Evolutionary conservation across 108 stramenopile species (phyloP).

Genomic region (Pseudonitzschia pungens): DNA sequence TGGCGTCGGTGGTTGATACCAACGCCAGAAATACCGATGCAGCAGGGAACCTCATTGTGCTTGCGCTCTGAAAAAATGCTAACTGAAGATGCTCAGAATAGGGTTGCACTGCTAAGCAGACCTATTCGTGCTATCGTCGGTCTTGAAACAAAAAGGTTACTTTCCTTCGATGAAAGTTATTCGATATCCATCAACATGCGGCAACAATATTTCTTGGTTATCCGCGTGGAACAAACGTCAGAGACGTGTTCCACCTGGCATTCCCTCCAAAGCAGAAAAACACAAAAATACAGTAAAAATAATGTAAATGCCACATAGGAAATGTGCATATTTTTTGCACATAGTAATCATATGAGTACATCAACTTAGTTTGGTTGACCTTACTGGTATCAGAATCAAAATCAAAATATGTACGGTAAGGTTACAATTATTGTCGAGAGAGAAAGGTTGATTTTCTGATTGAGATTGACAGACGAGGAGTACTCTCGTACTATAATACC

Average conservation of each 20-base stretch:
- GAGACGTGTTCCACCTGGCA: neutral
- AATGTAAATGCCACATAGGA: too few species aligned
- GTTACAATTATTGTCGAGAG: too few species aligned
- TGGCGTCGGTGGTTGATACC: slow-evolving; percentile 4
- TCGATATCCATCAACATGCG: neutral
- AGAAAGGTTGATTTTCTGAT: too few species aligned
- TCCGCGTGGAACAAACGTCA: slow-evolving; percentile 3
- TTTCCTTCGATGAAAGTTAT: neutral
- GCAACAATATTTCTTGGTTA: neutral
- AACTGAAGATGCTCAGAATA: neutral
- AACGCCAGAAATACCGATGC: slow-evolving; percentile 23
- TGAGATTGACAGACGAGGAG: too few species aligned
- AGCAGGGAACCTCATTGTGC: slow-evolving; percentile 25
- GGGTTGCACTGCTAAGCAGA: neutral
- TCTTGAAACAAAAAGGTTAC: neutral
- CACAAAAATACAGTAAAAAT: neutral
- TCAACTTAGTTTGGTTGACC: too few species aligned
- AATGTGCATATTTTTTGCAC: too few species aligned
- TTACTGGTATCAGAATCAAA: too few species aligned
- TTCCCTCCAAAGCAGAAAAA: neutral
- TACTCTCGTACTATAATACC: too few species aligned
- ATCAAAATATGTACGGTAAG: too few species aligned
- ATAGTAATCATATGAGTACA: too few species aligned
- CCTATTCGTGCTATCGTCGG: neutral
- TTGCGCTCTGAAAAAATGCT: neutral